Evolutionary conservation across 2,329 filamentous ascomycete species (phyloP).

Genomic region (Pestalotiopsis sp.): DNA sequence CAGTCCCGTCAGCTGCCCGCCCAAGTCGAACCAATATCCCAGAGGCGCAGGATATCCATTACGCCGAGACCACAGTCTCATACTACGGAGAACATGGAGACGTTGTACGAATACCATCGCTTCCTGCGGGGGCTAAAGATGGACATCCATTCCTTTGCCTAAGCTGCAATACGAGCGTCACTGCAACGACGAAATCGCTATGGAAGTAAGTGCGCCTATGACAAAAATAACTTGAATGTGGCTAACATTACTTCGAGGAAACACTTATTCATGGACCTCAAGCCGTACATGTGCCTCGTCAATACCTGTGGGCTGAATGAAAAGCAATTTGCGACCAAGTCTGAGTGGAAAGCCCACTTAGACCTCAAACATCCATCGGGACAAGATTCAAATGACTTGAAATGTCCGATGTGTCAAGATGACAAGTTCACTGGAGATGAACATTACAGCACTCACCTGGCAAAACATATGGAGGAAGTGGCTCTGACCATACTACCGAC

Average conservation of each 20-base stretch:
- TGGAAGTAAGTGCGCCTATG: not conserved
- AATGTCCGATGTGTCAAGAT: conserved; percentile 9
- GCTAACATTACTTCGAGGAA: conserved; percentile 5
- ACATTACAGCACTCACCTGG: not conserved
- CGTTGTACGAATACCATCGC: conserved; percentile 13
- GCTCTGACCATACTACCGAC: conserved; percentile 12
- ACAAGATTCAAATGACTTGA: not conserved
- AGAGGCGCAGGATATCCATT: not conserved
- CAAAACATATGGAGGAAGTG: conserved; percentile 12
- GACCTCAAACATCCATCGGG: not conserved
- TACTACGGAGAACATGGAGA: conserved; percentile 14
- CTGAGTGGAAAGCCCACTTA: conserved; percentile 7
- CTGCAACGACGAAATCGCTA: not conserved
- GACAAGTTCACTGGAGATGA: not conserved
- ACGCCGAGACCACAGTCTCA: conserved; percentile 16
- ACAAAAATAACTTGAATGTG: not conserved
- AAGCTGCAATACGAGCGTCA: not conserved
- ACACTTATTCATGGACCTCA: conserved; percentile 11
- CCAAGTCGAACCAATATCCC: not conserved
- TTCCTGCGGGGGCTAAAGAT: conserved; percentile 13
- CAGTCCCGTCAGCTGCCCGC: not conserved
- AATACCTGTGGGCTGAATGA: not conserved
- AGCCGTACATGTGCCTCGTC: conserved; percentile 13
- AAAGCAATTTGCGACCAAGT: conserved; percentile 5
- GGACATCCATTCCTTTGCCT: conserved; percentile 5